Conservation (phyloP, 1,139 yeast species). For the Blastobotrys elegans region DNA sequence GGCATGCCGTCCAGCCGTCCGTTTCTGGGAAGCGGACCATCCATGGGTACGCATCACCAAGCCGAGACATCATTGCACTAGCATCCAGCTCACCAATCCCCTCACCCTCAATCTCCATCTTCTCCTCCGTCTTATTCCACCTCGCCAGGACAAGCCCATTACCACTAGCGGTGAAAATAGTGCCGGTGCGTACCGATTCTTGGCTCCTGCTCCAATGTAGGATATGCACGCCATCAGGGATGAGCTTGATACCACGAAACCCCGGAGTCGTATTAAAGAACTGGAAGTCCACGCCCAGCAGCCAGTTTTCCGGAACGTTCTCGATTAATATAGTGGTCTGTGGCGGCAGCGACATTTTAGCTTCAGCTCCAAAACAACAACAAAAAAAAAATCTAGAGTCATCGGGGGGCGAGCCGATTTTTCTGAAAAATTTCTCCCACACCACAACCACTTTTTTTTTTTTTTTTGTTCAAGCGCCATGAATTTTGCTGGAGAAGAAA, state of each 20-base stretch:
- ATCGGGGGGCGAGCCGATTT: background rate
- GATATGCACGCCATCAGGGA: constrained; percentile 38
- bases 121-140: constrained; percentile 32
- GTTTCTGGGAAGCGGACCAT: constrained; percentile 31
- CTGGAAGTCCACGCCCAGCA: constrained; percentile 38
- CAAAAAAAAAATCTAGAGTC: no score
- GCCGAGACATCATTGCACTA: constrained; percentile 22
- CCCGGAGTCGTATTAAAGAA: constrained; percentile 35
- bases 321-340: constrained; percentile 29
- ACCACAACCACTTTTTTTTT: background rate
- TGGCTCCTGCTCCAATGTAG: constrained; percentile 37
- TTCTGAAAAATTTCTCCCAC: background rate
- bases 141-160: constrained; percentile 23
- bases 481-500: constrained; percentile 86
- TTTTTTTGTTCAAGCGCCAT: constrained; percentile 20
- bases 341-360: constrained; percentile 25
- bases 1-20: constrained; percentile 26
- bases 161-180: constrained; percentile 28
- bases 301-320: constrained; percentile 31
- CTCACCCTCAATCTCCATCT: constrained; percentile 26
- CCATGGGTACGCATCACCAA: constrained; percentile 30
- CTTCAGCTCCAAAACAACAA: background rate
- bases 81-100: constrained; percentile 31
- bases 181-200: constrained; percentile 30
- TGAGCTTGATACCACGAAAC: constrained; percentile 37